These are phyloP conservation scores for Xylariaceae sp. DNA, from an alignment of 2,329 filamentous ascomycete species.

Conservation along the genomic window DNA sequence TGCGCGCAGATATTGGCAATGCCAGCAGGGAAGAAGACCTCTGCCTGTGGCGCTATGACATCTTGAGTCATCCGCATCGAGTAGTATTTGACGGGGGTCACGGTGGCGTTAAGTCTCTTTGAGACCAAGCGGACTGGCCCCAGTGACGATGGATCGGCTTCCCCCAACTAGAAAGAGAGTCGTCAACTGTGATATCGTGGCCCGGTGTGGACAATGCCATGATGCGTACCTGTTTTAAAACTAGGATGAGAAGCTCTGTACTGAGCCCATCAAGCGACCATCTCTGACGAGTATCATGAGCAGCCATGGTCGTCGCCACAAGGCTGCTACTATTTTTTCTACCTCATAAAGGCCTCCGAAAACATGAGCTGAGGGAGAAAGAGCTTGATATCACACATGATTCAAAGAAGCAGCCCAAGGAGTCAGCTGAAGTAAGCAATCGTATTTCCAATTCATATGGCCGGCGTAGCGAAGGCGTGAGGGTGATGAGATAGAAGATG, in stretches of 20 bases:
- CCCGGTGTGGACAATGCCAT: not conserved
- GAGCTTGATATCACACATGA: constrained; percentile 3
- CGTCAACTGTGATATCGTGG: constrained; percentile 12
- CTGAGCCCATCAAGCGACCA: constrained; percentile 38
- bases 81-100: constrained; percentile 42
- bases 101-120: constrained; percentile 39
- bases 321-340: constrained; percentile 8
- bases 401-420: too few species aligned
- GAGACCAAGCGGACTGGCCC: constrained; percentile 37
- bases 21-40: constrained; percentile 32
- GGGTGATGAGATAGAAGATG: constrained; percentile 2
- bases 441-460: not conserved
- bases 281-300: constrained; percentile 10
- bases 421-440: too few species aligned
- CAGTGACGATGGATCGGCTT: constrained; percentile 36
- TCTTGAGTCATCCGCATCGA: constrained; percentile 37
- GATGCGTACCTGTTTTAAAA: constrained; percentile 40
- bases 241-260: constrained; percentile 41
- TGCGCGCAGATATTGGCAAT: constrained; percentile 37
- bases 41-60: constrained; percentile 37
- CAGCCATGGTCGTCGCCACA: constrained; percentile 18
- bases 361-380: not conserved
- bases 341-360: not conserved
- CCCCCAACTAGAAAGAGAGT: constrained; percentile 35
- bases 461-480: not conserved